Evolutionary conservation across 176 grass and related monocot genomes (phyloP), one percentile per base, ranked within the genome.

Genomic region (Paspalum notatum): DNA sequence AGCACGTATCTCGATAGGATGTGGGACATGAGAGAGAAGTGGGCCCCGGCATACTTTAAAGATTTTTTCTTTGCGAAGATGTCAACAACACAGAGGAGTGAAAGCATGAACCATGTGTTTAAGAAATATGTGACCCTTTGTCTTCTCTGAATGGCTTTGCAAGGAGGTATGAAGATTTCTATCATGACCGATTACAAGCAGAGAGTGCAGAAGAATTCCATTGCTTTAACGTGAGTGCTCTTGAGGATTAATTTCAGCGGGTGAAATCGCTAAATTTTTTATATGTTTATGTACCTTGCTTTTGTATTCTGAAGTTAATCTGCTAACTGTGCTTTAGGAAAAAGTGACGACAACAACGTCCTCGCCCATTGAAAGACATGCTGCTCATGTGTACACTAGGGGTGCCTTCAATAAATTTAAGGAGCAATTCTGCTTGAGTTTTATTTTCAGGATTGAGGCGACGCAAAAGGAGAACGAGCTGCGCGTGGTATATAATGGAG

Each of bases 401-500:
- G 16, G 70, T 11, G 17, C 49, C 0, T 72, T 72, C 0, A 18
- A 9, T 2, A 72, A 9, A 8, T 72, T 72, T 26, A 72, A 72
- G 16, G 49, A 72, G 20, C 49, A 53, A 13, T 52, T 72, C 13
- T 1, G 16, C 5, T 2, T 0, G 9, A 53, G 49, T 2, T 72
- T 72, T 9, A 20, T 0, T 4, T 72, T 20, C 18, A 74, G 13
- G 17, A 27, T 74, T 0, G 32, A 74, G 39, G 2, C 1, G 1
- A 12, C 27, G 0, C 1, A 32, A 0, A 3, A 20, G 5, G 8
- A 1, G 16, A 0, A 12, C 18, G 0, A 21, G 2, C 0, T 55
- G 1, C 0, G 3, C 12, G 5, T 74, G 5, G 9, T 56, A 0
- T 9, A 40, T 55, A 74, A 55, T 7, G 32, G 71, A 6, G 71